Percentiles rank a stretch among this genome's conserved stretches.
Conservation (phyloP, 1,284 basidiomycete genomes). For the Caloboletus firmus region DNA sequence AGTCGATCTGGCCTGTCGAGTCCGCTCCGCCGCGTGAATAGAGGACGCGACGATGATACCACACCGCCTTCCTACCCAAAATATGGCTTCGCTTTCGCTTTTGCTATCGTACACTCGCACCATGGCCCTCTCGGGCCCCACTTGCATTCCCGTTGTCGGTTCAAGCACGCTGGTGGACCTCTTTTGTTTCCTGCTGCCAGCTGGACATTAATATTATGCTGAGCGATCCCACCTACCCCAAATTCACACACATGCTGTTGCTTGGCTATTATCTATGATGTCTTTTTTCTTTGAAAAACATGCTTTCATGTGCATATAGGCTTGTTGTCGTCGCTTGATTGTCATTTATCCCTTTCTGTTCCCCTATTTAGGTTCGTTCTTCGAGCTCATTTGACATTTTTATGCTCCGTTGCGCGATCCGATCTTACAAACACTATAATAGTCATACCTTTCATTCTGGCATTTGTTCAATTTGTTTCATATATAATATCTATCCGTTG, state of each 20-base stretch:
- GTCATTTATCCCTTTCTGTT: slow-evolving; percentile 32
- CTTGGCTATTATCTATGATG: slow-evolving; percentile 34
- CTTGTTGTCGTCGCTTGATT: slow-evolving; percentile 22
- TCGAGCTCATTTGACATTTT: slow-evolving; percentile 12
- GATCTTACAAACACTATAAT: slow-evolving; percentile 21
- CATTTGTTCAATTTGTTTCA: slow-evolving; percentile 26
- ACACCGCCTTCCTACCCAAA: slow-evolving; percentile 16
- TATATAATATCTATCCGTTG: slow-evolving; percentile 36
- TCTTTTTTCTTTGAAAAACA: slow-evolving; percentile 9
- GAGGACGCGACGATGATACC: slow-evolving; percentile 16
- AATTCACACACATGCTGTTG: slow-evolving; percentile 20
- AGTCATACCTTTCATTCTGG: slow-evolving; percentile 19
- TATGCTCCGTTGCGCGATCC: slow-evolving; percentile 17
- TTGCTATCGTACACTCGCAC: slow-evolving; percentile 29
- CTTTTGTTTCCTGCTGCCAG: slow-evolving; percentile 12
- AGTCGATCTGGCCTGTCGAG: slow-evolving; percentile 33
- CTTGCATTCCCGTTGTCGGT: slow-evolving; percentile 17
- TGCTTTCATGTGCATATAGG: slow-evolving; percentile 34
- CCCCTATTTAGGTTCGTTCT: slow-evolving; percentile 10
- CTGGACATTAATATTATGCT: slow-evolving; percentile 34
- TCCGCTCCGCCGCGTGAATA: slow-evolving; percentile 30
- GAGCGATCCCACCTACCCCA: slow-evolving; percentile 19
- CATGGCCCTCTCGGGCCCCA: slow-evolving; percentile 25
- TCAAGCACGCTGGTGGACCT: slow-evolving; percentile 13
- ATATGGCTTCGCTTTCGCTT: slow-evolving; percentile 32